Conservation (phyloP, 352 stramenopile species). For the Pythium pyrilobum region DNA sequence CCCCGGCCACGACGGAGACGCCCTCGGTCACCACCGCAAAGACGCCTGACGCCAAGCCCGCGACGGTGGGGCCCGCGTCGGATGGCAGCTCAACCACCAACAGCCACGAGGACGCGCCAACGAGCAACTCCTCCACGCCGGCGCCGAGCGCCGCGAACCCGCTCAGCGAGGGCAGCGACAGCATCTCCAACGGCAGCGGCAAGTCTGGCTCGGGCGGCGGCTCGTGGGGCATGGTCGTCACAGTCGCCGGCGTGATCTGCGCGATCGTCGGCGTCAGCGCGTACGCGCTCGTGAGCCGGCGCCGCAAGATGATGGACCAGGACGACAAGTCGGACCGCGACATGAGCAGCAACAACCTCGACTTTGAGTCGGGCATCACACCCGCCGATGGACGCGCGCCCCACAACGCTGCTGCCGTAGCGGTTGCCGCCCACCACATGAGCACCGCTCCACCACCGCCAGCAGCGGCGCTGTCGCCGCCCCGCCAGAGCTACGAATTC, state of each 20-base stretch:
- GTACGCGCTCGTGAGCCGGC: conserved; percentile 13
- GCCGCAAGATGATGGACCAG: conserved; percentile 3
- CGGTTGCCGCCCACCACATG: no score
- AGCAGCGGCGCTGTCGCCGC: conserved; percentile 1
- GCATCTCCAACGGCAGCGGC: not conserved
- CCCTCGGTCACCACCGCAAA: no score
- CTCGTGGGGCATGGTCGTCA: conserved; percentile 8
- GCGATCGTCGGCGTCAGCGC: conserved; percentile 11
- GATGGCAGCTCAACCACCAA: not conserved
- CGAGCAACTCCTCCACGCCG: not conserved
- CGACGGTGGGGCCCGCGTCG: not conserved
- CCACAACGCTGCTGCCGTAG: not conserved
- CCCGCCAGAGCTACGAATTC: conserved; percentile 13
- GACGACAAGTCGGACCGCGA: conserved; percentile 12
- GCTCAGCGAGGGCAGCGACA: conserved; percentile 3
- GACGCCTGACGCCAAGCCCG: conserved; percentile 1
- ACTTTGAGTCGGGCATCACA: conserved; percentile 15
- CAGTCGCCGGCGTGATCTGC: conserved; percentile 14
- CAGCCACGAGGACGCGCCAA: not conserved
- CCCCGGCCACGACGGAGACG: no score
- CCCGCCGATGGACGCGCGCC: conserved; percentile 2
- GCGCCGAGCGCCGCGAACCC: not conserved
- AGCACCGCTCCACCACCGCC: not conserved
- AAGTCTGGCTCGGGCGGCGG: not conserved
- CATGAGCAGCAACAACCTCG: conserved; percentile 9